Evolutionary conservation across 2,329 filamentous ascomycete genomes (phyloP), one percentile per base, ranked within the genome.

Genomic region (Colletotrichum tamarilloi): DNA sequence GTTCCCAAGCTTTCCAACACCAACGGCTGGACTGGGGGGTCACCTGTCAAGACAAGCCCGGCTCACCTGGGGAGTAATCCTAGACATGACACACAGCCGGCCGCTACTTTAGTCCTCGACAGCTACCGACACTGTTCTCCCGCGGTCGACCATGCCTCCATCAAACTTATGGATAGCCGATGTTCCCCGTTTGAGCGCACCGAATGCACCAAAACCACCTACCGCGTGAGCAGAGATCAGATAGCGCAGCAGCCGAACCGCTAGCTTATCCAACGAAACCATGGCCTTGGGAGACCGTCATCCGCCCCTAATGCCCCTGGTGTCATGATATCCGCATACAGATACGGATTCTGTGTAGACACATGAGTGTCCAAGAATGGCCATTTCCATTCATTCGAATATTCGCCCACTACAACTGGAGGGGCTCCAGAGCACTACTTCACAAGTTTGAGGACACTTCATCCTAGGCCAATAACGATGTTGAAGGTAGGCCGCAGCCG

Each of bases 31-130:
- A 58, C 60, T 65, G 35, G 66, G 66, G 30, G 30, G 64, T 19
- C 32, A 67, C 67, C 67, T 67, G 55, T 73, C 67, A 73, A 62
- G 32, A 65, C 62, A n/a, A 53, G 59, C 38, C 66, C 19, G 24
- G 42, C 22, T 55, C 55, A 28, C 42, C 58, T 56, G 46, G 38
- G 67, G 67, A 65, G 28, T 22, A n/a, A 56, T 32, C 59, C 35
- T 46, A 65, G 67, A 65, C 53, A 49, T 16, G 42, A 49, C 14
- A 49, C 35, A 57, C 62, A 28, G n/a, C 60, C 60, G 59, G 67
- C 49, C 59, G 14, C 56, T 42, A 65, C 35, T 46, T 62, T 56
- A 26, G 35, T 22, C 46, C 22, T 62, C 16, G 30, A 63, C 58
- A 32, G 58, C 14, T 46, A 63, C 58, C 49, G 35, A 30, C 22